Percentiles rank a stretch among this genome's conserved stretches.
Evolutionary conservation across 345 rosid species (phyloP).

Genomic region (Chamaenerion angustifolium): DNA sequence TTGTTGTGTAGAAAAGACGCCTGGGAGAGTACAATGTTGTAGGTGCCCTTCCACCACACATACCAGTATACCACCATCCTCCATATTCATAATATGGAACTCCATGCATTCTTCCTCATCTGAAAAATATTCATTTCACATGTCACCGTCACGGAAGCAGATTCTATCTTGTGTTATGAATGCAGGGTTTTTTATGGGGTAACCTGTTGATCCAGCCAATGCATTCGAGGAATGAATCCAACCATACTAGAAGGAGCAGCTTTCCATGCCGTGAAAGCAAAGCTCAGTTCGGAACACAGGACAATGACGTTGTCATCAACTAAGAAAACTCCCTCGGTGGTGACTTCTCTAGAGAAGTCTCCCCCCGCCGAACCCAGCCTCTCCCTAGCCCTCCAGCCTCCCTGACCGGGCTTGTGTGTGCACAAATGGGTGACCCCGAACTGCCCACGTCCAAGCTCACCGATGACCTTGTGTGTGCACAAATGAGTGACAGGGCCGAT

Average conservation of each 20-base stretch:
- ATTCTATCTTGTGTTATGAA: too few relatives aligned
- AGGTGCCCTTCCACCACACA: slow-evolving; percentile 16
- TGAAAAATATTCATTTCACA: too few relatives aligned
- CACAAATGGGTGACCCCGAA: too few relatives aligned
- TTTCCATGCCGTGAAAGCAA: slow-evolving; percentile 18
- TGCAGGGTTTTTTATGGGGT: too few relatives aligned
- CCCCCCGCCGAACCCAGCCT: too few relatives aligned
- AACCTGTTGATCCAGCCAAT: background rate
- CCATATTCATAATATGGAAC: slow-evolving; percentile 6
- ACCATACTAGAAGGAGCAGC: slow-evolving; percentile 18
- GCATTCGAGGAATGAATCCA: slow-evolving; percentile 18
- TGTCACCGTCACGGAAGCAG: too few relatives aligned
- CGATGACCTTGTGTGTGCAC: too few relatives aligned
- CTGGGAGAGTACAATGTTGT: slow-evolving; percentile 11
- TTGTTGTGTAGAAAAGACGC: slow-evolving; percentile 13
- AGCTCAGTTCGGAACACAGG: slow-evolving; percentile 15
- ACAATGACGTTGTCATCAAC: slow-evolving; percentile 19
- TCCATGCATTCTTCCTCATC: background rate
- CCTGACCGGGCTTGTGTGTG: too few relatives aligned
- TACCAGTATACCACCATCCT: slow-evolving; percentile 19
- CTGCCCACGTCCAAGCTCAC: too few relatives aligned
- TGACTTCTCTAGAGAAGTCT: too few relatives aligned
- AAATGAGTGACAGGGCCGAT: too few relatives aligned
- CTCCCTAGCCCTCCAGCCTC: too few relatives aligned
- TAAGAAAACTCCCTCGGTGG: slow-evolving; percentile 19